Evolutionary conservation across 106 monocot species (phyloP).

Genomic region (Chionographis japonica): DNA sequence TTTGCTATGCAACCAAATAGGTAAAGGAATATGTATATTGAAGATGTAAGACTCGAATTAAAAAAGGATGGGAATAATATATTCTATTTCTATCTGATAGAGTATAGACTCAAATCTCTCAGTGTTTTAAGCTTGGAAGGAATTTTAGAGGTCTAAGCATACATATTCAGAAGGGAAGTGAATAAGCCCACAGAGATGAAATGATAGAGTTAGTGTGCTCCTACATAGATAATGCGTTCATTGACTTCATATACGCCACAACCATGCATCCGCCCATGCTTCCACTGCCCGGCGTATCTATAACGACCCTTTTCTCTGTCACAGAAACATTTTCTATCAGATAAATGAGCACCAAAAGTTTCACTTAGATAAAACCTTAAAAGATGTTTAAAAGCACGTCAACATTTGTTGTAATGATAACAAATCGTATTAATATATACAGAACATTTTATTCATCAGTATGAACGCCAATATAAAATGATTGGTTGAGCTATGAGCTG

Average conservation of each 20-base stretch:
- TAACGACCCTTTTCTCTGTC: slow-evolving; percentile 81
- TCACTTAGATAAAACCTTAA: no score
- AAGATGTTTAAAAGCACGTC: no score
- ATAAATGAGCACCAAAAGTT: neutral
- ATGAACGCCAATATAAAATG: neutral
- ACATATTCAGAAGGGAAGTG: neutral
- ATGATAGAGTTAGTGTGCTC: slow-evolving; percentile 12
- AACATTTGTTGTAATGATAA: no score
- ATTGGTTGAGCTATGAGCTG: no score
- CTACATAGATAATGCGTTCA: slow-evolving; percentile 64
- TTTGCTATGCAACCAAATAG: neutral
- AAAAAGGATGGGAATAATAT: no score
- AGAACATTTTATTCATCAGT: neutral
- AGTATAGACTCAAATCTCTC: no score
- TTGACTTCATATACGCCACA: slow-evolving; percentile 90
- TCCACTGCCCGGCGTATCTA: slow-evolving; percentile 83
- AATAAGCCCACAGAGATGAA: neutral
- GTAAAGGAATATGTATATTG: neutral
- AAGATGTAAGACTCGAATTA: no score
- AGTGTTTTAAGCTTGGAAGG: no score
- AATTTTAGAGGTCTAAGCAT: no score
- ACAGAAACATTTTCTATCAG: slow-evolving; percentile 7
- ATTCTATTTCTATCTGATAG: no score
- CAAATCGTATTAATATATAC: no score
- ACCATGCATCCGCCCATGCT: slow-evolving; percentile 89